Evolutionary conservation across 2,329 filamentous ascomycete species (phyloP).

Genomic region (Cercospora canescens): DNA sequence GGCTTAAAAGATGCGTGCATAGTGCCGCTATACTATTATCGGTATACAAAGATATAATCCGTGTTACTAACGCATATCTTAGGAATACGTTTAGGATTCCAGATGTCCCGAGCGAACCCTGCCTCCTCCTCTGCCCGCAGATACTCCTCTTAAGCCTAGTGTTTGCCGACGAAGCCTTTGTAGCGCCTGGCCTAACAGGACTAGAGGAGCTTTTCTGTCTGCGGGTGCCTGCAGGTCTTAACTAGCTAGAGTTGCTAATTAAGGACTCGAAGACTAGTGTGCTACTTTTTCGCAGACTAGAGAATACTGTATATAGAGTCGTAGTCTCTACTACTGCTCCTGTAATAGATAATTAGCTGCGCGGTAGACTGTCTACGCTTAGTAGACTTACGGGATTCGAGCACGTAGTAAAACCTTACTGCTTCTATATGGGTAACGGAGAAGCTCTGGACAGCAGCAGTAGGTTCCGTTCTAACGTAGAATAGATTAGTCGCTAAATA

Average conservation of each 20-base stretch:
- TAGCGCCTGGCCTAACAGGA: background rate
- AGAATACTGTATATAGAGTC: background rate
- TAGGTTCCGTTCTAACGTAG: slow-evolving; percentile 4
- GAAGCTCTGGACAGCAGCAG: slow-evolving; percentile 22
- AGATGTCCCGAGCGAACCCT: slow-evolving; percentile 17
- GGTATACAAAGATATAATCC: background rate
- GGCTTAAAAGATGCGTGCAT: slow-evolving; percentile 23
- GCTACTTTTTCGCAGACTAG: background rate
- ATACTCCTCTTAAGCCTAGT: slow-evolving; percentile 17
- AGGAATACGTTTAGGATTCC: slow-evolving; percentile 22
- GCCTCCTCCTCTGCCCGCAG: slow-evolving; percentile 21
- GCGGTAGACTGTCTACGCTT: background rate
- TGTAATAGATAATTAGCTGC: background rate
- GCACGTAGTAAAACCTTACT: background rate
- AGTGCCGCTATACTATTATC: background rate
- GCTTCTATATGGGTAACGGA: slow-evolving; percentile 9
- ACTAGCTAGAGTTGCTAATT: slow-evolving; percentile 14
- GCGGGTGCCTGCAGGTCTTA: background rate
- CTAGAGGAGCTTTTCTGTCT: background rate
- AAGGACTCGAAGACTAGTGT: background rate
- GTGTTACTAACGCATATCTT: background rate
- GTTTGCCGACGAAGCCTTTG: slow-evolving; percentile 21
- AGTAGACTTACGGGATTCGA: background rate
- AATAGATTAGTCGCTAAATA: background rate
- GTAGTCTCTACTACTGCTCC: background rate